A percentile compares a stretch with the other conserved stretches of the same genome.
Evolutionary conservation across 148 eudicot genomes (phyloP).

Genomic region (Rhododendron kiyosumense): DNA sequence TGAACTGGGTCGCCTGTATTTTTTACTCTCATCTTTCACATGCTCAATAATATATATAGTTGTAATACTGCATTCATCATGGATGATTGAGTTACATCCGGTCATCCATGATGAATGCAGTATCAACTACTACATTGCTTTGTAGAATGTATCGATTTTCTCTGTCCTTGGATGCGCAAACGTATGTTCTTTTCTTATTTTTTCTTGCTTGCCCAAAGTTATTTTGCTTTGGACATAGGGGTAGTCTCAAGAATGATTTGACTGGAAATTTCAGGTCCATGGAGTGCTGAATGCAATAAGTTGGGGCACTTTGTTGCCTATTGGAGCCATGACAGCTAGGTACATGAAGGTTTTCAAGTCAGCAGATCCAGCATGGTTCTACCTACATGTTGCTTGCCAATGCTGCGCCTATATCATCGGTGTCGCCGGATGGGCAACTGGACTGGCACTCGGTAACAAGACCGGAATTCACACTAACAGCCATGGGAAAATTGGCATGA

Average conservation of each 20-base stretch:
- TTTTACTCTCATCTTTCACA: too few relatives aligned
- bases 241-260: neutral
- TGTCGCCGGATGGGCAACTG: conserved; percentile 53
- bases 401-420: conserved; percentile 40
- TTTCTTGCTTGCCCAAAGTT: too few relatives aligned
- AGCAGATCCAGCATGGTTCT: conserved; percentile 60
- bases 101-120: too few relatives aligned
- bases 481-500: conserved; percentile 48
- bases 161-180: too few relatives aligned
- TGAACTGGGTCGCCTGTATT: too few relatives aligned
- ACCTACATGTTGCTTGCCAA: conserved; percentile 46
- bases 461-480: conserved; percentile 16
- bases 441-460: conserved; percentile 47
- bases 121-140: too few relatives aligned
- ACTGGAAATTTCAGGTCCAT: conserved; percentile 24
- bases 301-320: conserved; percentile 52
- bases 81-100: too few relatives aligned
- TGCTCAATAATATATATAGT: too few relatives aligned
- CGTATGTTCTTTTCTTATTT: too few relatives aligned
- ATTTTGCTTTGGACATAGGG: too few relatives aligned
- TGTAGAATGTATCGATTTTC: too few relatives aligned
- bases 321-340: conserved; percentile 47
- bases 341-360: conserved; percentile 49
- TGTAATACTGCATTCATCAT: too few relatives aligned
- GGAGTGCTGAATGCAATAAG: conserved; percentile 44